phyloP scores from a whole-genome alignment of 768 basidiomycete genomes.

The Daedalea quercina region DNA sequence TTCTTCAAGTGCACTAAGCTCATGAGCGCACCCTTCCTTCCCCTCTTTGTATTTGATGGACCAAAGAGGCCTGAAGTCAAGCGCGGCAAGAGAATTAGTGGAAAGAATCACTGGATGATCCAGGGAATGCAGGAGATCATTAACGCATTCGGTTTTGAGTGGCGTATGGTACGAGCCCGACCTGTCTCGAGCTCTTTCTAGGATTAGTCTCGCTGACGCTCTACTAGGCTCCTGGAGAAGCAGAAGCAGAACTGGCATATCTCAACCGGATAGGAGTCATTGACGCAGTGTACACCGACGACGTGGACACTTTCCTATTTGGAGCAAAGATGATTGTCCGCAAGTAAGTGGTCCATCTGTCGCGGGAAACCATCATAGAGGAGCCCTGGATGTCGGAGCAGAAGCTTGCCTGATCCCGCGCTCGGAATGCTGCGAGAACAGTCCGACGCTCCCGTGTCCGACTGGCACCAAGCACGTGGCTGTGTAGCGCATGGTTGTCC shows the following conservation, averaged over 20 bases:
- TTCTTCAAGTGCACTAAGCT: slow-evolving; percentile 84
- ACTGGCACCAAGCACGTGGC: no score
- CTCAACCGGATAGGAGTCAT: slow-evolving; percentile 77
- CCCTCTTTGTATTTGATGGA: slow-evolving; percentile 91
- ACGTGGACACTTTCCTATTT: slow-evolving; percentile 90
- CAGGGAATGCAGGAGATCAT: slow-evolving; percentile 75
- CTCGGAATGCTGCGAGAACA: no score
- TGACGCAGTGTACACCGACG: slow-evolving; percentile 87
- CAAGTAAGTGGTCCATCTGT: slow-evolving; percentile 46
- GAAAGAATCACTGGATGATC: slow-evolving; percentile 55
- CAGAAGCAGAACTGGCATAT: slow-evolving; percentile 89
- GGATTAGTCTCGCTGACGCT: slow-evolving; percentile 19
- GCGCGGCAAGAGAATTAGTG: slow-evolving; percentile 65
- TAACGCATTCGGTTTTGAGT: slow-evolving; percentile 76
- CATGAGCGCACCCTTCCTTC: slow-evolving; percentile 72
- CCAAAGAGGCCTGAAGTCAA: slow-evolving; percentile 78
- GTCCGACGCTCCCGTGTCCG: no score
- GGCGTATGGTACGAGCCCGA: slow-evolving; percentile 56
- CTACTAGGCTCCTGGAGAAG: slow-evolving; percentile 81
- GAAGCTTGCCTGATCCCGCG: no score
- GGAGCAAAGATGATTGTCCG: slow-evolving; percentile 79
- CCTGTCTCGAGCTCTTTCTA: no score
- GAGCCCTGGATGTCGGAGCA: no score
- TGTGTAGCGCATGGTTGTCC: no score
- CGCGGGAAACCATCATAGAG: not conserved